Conservation (phyloP, 139 green algal species). For the Tetradesmus obliquus region DNA sequence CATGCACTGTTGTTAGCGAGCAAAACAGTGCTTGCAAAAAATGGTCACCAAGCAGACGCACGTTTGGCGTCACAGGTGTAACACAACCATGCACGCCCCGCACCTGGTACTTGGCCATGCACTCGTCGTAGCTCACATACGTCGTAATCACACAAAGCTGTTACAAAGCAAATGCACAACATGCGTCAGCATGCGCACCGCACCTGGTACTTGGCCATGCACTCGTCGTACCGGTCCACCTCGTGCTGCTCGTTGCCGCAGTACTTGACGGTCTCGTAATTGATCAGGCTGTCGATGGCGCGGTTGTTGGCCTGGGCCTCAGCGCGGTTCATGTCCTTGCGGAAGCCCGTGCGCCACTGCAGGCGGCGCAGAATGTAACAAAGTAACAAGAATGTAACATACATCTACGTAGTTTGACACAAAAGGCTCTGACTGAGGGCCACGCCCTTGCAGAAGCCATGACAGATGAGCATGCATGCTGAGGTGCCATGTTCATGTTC, state of each 20-base stretch:
- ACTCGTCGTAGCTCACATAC: slow-evolving; percentile 81
- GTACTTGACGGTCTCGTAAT: slow-evolving; percentile 98
- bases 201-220: slow-evolving; percentile 70
- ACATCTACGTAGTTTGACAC: background rate
- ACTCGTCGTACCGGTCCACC: slow-evolving; percentile 83
- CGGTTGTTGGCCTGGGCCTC: slow-evolving; percentile 76
- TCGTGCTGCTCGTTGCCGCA: slow-evolving; percentile 95
- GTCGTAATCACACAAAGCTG: background rate
- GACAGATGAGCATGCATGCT: too few relatives aligned
- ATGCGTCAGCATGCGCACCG: background rate
- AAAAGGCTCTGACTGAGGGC: too few relatives aligned
- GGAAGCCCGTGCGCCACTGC: slow-evolving; percentile 91
- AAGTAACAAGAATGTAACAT: background rate
- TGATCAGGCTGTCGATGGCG: slow-evolving; percentile 94
- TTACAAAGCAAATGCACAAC: background rate
- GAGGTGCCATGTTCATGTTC: too few relatives aligned
- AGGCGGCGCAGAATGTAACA: background rate
- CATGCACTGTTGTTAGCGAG: too few relatives aligned
- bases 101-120: slow-evolving; percentile 70
- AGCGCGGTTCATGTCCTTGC: slow-evolving; percentile 89
- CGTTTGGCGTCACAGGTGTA: too few relatives aligned
- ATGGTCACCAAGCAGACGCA: too few relatives aligned
- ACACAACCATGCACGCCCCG: too few relatives aligned
- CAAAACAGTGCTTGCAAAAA: too few relatives aligned
- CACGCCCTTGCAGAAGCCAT: too few relatives aligned